A percentile compares a stretch with the other conserved stretches of the same genome.
These are phyloP conservation scores for Tetrapisispora arboricola DNA, from an alignment of 805 yeast genomes.

Conservation along the genomic window DNA sequence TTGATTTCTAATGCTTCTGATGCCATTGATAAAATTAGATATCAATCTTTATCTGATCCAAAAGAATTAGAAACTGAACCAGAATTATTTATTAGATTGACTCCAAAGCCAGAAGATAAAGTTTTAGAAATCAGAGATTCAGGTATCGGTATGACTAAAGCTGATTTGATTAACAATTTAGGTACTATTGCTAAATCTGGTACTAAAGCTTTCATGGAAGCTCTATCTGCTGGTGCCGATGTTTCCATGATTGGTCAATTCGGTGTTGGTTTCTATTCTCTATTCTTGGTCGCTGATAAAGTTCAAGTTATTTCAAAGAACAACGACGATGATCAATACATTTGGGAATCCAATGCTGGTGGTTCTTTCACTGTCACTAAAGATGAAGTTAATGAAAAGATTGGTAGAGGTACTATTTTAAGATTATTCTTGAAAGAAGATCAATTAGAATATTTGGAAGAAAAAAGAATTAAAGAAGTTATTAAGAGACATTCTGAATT, in stretches of 20 bases:
- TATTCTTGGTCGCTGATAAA: constrained; percentile 96
- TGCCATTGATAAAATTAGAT: constrained; percentile 97
- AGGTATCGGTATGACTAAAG: constrained; percentile 99
- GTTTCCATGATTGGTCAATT: constrained; percentile 99
- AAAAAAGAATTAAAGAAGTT: constrained; percentile 98
- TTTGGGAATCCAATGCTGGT: constrained; percentile 99
- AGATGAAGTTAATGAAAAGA: constrained; percentile 76
- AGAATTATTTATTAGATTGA: constrained; percentile 91
- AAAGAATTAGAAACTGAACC: constrained; percentile 89
- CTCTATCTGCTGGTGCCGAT: constrained; percentile 98
- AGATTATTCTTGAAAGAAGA: constrained; percentile 97
- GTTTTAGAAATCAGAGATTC: constrained; percentile 96
- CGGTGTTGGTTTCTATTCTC: constrained; percentile 99
- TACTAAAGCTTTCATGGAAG: constrained; percentile 99
- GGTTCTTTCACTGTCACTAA: constrained; percentile 95
- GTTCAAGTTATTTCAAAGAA: constrained; percentile 97
- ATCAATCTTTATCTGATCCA: constrained; percentile 90
- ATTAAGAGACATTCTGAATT: constrained; percentile 99
- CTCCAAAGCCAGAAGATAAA: constrained; percentile 91
- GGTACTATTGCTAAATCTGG: constrained; percentile 99
- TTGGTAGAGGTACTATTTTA: constrained; percentile 90
- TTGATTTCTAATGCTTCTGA: constrained; percentile 97
- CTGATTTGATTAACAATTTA: constrained; percentile 95
- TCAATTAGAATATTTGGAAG: constrained; percentile 97
- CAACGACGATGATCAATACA: constrained; percentile 98